These are phyloP conservation scores for Astraeus odoratus DNA, from an alignment of 768 basidiomycete genomes.

Conservation along the genomic window DNA sequence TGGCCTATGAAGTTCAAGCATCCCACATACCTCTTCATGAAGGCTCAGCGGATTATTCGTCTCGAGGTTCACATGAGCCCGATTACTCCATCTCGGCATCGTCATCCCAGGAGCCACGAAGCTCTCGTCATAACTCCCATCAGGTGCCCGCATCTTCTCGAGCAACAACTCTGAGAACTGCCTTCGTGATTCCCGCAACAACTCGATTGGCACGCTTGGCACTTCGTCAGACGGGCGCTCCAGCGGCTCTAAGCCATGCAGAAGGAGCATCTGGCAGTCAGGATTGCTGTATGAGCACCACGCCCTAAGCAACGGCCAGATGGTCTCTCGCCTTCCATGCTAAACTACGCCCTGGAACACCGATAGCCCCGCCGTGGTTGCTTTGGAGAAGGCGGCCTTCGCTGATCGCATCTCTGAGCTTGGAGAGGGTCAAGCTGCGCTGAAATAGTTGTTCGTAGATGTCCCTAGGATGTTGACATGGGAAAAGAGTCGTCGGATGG, in stretches of 20 bases:
- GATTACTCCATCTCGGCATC: slow-evolving; percentile 26
- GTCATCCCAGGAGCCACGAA: slow-evolving; percentile 48
- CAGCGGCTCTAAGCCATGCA: slow-evolving; percentile 53
- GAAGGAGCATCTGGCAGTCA: slow-evolving; percentile 55
- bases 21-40: slow-evolving; percentile 66
- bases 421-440: slow-evolving; percentile 48
- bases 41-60: slow-evolving; percentile 78
- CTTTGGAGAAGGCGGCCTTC: slow-evolving; percentile 50
- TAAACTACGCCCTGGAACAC: slow-evolving; percentile 68
- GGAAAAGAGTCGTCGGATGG: slow-evolving; percentile 1
- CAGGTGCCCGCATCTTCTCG: slow-evolving; percentile 76
- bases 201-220: slow-evolving; percentile 31
- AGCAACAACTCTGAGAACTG: slow-evolving; percentile 52
- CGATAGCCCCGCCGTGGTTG: slow-evolving; percentile 31
- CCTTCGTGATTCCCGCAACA: slow-evolving; percentile 44
- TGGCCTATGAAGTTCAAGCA: background rate
- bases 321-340: slow-evolving; percentile 64
- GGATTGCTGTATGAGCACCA: slow-evolving; percentile 13
- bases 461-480: slow-evolving; percentile 21
- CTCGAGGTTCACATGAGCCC: slow-evolving; percentile 43
- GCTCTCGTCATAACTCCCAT: slow-evolving; percentile 75
- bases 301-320: slow-evolving; percentile 9
- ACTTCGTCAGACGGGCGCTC: slow-evolving; percentile 38
- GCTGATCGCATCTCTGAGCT: slow-evolving; percentile 60
- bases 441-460: slow-evolving; percentile 44